These are phyloP conservation scores for Starmerella sp. DNA, from an alignment of 805 yeast genomes.

Conservation along the genomic window DNA sequence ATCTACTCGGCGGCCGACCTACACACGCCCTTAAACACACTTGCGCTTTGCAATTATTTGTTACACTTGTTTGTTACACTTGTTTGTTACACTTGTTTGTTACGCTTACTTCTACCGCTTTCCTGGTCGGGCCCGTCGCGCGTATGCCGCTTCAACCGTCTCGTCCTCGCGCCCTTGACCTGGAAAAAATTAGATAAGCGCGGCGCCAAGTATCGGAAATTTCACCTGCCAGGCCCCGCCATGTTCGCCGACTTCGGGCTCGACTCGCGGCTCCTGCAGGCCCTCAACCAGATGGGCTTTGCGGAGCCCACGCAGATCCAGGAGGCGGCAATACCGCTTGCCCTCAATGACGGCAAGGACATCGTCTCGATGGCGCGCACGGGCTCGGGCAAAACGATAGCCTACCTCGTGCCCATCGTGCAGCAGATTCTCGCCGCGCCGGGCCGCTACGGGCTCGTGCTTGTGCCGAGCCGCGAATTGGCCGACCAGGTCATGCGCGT, in stretches of 20 bases:
- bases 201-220: neutral
- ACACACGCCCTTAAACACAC: too few species aligned
- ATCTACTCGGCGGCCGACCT: too few species aligned
- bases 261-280: slow-evolving; percentile 76
- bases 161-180: neutral
- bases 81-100: too few species aligned
- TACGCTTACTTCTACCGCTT: too few species aligned
- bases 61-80: too few species aligned
- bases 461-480: slow-evolving; percentile 90
- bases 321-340: slow-evolving; percentile 81
- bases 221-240: neutral
- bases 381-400: slow-evolving; percentile 92
- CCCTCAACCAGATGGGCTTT: slow-evolving; percentile 69
- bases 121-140: too few species aligned
- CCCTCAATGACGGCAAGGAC: slow-evolving; percentile 80
- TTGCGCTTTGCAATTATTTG: too few species aligned
- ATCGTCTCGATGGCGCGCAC: slow-evolving; percentile 89
- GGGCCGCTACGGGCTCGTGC: slow-evolving; percentile 43
- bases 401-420: slow-evolving; percentile 76
- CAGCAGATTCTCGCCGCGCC: slow-evolving; percentile 51
- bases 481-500: slow-evolving; percentile 74
- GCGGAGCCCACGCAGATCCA: slow-evolving; percentile 84
- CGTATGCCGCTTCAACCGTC: neutral
- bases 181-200: slow-evolving; percentile 12
- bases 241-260: slow-evolving; percentile 63